Conservation (phyloP, 2,329 filamentous ascomycete genomes). For the Fusarium metavorans region DNA sequence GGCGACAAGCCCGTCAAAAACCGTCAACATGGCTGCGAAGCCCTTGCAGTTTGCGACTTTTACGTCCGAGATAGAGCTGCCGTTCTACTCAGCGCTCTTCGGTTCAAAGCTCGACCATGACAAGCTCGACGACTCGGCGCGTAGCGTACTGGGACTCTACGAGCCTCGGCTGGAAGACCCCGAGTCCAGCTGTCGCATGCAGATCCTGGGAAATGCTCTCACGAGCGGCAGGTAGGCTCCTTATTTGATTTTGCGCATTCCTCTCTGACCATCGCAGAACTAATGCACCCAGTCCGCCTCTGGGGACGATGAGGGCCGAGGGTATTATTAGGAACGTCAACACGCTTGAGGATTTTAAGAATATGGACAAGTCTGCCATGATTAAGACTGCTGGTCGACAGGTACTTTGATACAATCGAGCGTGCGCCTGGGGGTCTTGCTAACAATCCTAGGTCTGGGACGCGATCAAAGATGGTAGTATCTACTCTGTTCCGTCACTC, state of each 20-base stretch:
- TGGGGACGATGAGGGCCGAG: conserved; percentile 83
- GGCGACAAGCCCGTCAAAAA: background rate
- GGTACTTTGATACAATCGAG: conserved; percentile 57
- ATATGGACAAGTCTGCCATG: conserved; percentile 81
- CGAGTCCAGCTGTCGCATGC: conserved; percentile 86
- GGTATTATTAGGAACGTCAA: conserved; percentile 97
- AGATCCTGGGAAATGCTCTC: conserved; percentile 88
- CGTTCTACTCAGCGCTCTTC: conserved; percentile 94
- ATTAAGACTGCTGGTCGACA: conserved; percentile 83
- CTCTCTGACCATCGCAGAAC: conserved; percentile 40
- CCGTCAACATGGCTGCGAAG: conserved; percentile 59
- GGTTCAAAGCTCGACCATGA: conserved; percentile 96
- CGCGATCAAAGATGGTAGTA: conserved; percentile 94
- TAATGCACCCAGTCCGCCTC: conserved; percentile 68
- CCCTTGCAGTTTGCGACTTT: conserved; percentile 84
- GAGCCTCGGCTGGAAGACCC: conserved; percentile 82
- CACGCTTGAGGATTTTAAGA: conserved; percentile 92
- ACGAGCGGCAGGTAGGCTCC: conserved; percentile 81
- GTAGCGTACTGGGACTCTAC: conserved; percentile 88
- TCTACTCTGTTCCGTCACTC: conserved; percentile 93
- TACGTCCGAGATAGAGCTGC: conserved; percentile 92
- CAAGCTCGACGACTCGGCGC: conserved; percentile 93
- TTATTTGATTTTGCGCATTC: conserved; percentile 31
- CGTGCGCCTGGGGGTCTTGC: background rate
- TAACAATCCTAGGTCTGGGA: conserved; percentile 84